Evolutionary conservation across 148 eudicot genomes (phyloP).

Genomic region (Hydrangea macrophylla): DNA sequence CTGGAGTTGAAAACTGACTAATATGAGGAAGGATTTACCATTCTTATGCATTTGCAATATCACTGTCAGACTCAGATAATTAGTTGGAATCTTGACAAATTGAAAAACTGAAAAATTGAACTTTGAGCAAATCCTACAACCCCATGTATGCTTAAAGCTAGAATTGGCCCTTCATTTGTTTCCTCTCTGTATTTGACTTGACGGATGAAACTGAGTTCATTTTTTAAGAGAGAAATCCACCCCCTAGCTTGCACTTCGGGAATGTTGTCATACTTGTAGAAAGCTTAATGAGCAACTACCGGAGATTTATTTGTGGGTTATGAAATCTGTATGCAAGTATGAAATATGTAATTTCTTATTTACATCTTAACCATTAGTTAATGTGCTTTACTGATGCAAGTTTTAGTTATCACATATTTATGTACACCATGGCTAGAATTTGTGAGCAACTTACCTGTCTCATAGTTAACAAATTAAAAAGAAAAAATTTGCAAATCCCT

Average conservation of each 20-base stretch:
- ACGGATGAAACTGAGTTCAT: neutral
- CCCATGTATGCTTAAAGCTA: neutral
- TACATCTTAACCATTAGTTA: neutral
- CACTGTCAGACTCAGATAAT: neutral
- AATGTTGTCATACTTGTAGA: neutral
- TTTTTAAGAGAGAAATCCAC: neutral
- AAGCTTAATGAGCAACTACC: neutral
- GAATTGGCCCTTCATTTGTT: neutral
- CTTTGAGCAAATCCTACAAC: neutral
- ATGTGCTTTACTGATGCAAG: conserved; percentile 1
- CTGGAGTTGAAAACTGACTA: too few species aligned
- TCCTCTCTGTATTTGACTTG: neutral
- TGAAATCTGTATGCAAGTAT: neutral
- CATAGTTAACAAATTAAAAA: neutral
- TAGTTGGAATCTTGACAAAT: neutral
- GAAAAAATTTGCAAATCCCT: neutral
- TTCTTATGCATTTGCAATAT: neutral
- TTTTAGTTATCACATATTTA: neutral
- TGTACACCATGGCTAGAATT: neutral
- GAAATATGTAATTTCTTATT: too few species aligned
- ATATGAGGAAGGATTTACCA: neutral
- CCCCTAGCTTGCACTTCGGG: neutral
- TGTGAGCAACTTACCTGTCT: neutral
- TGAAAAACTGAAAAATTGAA: too few species aligned
- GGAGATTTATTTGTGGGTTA: neutral